Evolutionary conservation across 2,329 filamentous ascomycete species (phyloP), one percentile per base, ranked within the genome.

Genomic region (Ambrosiella xylebori): DNA sequence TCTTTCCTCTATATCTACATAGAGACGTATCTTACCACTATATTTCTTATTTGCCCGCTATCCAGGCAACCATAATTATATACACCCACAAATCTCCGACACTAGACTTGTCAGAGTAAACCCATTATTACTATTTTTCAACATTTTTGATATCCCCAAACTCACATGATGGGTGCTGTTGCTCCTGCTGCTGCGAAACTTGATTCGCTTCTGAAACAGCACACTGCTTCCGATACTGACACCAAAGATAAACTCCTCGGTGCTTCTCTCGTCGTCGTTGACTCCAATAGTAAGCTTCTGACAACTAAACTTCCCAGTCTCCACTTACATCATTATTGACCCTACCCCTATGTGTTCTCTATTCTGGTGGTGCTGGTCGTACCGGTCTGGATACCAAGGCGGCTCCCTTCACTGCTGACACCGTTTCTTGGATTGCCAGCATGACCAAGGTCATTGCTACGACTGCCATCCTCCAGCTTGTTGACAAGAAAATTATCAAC

Each of bases 361-460:
- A 69, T 61, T 64, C 65, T 35, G 69, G 68, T 47, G 64, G 68
- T 0, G 66, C 70, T 1, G 72, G 72, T 4, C 68, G 69, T 6
- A 66, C 66, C 40, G 66, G 63, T 44, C 62, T 71, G n/a, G 61
- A 66, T 13, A 19, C 55, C 1, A 57, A 61, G 19, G 67, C 71
- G 1, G 58, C 63, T 0, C 59, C 62, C 0, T 75, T 71, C 63
- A 61, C 61, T 1, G 54, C 61, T 1, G 61, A 66, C 44, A 66
- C 71, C 1, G 68, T 74, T 50, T 65, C 66, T 17, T 71, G 65
- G 64, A 64, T 68, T 11, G 72, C 71, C 7, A 74, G 72, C n/a
- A 59, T 73, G 63, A 74, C 71, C 59, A 74, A 75, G 63, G 64
- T 74, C n/a, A 62, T 71, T 50, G 71, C 71, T 0, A 63, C 65